These are phyloP conservation scores for Paratinospora sagittata DNA, from an alignment of 164 flowering plant species.

Conservation along the genomic window DNA sequence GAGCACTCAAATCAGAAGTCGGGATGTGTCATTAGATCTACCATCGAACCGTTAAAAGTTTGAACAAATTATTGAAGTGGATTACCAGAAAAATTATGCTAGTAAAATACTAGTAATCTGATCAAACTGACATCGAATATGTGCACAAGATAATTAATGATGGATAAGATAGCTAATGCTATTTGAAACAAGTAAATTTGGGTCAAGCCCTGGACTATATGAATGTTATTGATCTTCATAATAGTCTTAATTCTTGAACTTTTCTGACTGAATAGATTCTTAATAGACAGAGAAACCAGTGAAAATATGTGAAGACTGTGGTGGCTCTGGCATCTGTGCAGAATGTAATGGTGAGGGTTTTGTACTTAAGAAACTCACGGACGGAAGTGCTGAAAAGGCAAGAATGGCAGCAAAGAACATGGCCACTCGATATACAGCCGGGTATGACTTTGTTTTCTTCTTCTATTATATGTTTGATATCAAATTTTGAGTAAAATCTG, in stretches of 20 bases:
- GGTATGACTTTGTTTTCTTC: conserved; percentile 31
- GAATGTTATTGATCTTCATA: not conserved
- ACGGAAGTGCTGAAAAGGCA: conserved; percentile 70
- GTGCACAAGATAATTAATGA: too few species aligned
- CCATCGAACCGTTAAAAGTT: not conserved
- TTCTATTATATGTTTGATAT: not conserved
- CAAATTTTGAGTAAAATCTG: not conserved
- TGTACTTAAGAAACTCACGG: conserved; percentile 67
- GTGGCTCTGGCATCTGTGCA: conserved; percentile 87
- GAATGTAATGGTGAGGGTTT: conserved; percentile 96
- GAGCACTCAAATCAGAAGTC: not conserved
- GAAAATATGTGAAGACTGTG: conserved; percentile 68
- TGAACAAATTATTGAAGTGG: not conserved
- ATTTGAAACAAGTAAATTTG: not conserved
- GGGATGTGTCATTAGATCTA: not conserved
- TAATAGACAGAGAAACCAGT: conserved; percentile 35
- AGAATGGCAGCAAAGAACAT: conserved; percentile 62
- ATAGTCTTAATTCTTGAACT: not conserved
- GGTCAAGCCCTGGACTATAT: not conserved
- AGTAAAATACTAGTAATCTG: too few species aligned
- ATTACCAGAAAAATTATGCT: too few species aligned
- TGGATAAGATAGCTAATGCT: not conserved
- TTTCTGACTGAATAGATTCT: conserved; percentile 12
- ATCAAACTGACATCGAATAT: not conserved
- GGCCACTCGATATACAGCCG: conserved; percentile 96